A percentile compares a stretch with the other conserved stretches of the same genome.
Conservation (phyloP, 768 basidiomycete species). For the Zangia roseola region DNA sequence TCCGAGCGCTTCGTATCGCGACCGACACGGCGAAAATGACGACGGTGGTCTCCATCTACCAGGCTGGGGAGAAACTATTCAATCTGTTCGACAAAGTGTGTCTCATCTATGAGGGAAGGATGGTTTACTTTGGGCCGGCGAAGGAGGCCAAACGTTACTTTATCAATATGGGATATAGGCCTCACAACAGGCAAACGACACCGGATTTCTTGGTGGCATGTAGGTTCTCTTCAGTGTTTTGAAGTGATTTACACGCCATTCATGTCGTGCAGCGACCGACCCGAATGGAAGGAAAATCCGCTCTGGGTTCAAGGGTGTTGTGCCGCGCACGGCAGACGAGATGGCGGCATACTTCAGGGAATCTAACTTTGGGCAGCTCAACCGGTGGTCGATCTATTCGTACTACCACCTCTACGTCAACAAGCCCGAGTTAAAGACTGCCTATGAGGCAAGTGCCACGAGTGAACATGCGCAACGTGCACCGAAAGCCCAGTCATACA, state of each 20-base stretch:
- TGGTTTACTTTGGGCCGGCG: constrained; percentile 58
- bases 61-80: constrained; percentile 71
- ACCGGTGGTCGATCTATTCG: constrained; percentile 44
- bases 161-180: constrained; percentile 51
- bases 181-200: constrained; percentile 55
- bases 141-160: constrained; percentile 54
- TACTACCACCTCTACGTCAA: constrained; percentile 47
- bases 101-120: constrained; percentile 54
- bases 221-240: constrained; percentile 32
- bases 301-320: constrained; percentile 34
- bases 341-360: constrained; percentile 49
- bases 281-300: constrained; percentile 54
- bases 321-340: constrained; percentile 56
- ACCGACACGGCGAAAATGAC: constrained; percentile 55
- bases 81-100: constrained; percentile 68
- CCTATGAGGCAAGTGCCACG: constrained; percentile 47
- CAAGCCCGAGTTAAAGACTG: constrained; percentile 38
- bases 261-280: constrained; percentile 45
- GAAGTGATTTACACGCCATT: background rate
- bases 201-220: constrained; percentile 56
- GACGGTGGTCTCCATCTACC: constrained; percentile 82
- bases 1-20: constrained; percentile 59
- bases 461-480: constrained; percentile 51
- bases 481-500: constrained; percentile 41
- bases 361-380: constrained; percentile 40